Conservation (phyloP, 768 basidiomycete genomes). For the Russula ochroleuca region DNA sequence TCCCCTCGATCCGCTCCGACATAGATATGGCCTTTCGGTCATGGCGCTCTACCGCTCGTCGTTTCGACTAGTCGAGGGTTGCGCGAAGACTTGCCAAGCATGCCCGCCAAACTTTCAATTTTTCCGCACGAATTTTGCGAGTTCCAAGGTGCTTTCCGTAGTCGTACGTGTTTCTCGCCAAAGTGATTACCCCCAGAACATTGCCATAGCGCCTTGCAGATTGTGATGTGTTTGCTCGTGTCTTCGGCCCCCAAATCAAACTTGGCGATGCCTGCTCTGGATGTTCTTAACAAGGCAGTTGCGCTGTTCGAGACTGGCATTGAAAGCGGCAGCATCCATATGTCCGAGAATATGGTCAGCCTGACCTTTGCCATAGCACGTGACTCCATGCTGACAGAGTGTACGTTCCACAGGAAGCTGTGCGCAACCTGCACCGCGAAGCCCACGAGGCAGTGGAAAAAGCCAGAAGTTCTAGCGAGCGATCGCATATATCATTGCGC, state of each 20-base stretch:
- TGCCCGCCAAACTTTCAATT: conserved; percentile 39
- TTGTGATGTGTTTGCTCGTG: conserved; percentile 39
- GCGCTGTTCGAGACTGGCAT: conserved; percentile 34
- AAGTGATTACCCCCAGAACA: no score
- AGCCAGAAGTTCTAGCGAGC: conserved; percentile 15
- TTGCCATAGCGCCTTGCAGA: conserved; percentile 35
- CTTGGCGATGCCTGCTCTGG: conserved; percentile 36
- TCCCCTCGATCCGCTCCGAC: conserved; percentile 52
- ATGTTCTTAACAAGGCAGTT: conserved; percentile 36
- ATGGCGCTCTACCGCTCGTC: conserved; percentile 69
- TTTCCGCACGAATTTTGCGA: conserved; percentile 48
- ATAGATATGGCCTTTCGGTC: conserved; percentile 64
- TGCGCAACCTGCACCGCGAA: conserved; percentile 33
- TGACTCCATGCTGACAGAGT: not conserved
- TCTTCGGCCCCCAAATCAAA: conserved; percentile 38
- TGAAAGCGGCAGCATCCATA: conserved; percentile 29
- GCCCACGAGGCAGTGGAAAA: conserved; percentile 33
- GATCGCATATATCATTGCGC: conserved; percentile 19
- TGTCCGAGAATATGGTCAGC: conserved; percentile 29
- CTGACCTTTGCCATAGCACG: not conserved
- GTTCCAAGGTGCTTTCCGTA: conserved; percentile 64
- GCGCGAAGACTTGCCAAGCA: conserved; percentile 42
- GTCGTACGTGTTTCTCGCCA: conserved; percentile 44
- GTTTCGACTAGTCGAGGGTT: conserved; percentile 55
- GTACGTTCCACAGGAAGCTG: conserved; percentile 29